Base-by-base conservation (phyloP, 2,329 filamentous ascomycete genomes). In the Rutstroemia sp. region DNA sequence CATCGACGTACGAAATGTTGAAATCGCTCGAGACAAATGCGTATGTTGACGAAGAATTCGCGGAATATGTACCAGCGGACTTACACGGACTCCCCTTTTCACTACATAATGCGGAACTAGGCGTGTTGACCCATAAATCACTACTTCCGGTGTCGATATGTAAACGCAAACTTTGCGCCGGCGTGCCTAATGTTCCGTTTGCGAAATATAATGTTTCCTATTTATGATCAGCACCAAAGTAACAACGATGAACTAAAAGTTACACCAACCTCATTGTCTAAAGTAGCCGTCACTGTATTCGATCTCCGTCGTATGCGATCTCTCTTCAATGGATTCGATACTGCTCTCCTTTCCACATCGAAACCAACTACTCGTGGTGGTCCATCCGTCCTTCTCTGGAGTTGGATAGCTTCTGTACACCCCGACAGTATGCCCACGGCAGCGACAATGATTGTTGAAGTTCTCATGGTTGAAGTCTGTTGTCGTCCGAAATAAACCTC, bases 1-100 rank as follows among this genome's bases (percentile, higher is more conserved):
- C 88, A 71, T 96, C 91, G 42, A 88, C 86, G 63, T 96, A 96
- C 1, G 84, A 84, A 61, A 96, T 95, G 73, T 92, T 92, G 75
- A 96, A 96, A 58, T 83, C 77, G 66, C 81, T 84, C 60, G 83
- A 84, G 54, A 95, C 71, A 67, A 85, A 90, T 37, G 78, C 66
- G 71, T 92, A 92, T 2, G 89, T 88, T 2, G 87, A 89, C 0
- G 90, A 95, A 1, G 76, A 71, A 68, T 88, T 86, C 42, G 87
- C 79, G 45, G 73, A 70, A 70, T 91, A 95, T 1, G 83, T 83
- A 14, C 88, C 89, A 1, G 82, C 79, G 17, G 71, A 72, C 5
- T 71, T 65, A 67, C 89, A 94, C 1, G 78, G 78, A 14, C 76
- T 67, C 1, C 70, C 68, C 1, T 67, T 64, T 4, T 70, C 65